These are phyloP conservation scores for Botryotinia narcissicola DNA, from an alignment of 2,329 filamentous ascomycete species.

Conservation along the genomic window DNA sequence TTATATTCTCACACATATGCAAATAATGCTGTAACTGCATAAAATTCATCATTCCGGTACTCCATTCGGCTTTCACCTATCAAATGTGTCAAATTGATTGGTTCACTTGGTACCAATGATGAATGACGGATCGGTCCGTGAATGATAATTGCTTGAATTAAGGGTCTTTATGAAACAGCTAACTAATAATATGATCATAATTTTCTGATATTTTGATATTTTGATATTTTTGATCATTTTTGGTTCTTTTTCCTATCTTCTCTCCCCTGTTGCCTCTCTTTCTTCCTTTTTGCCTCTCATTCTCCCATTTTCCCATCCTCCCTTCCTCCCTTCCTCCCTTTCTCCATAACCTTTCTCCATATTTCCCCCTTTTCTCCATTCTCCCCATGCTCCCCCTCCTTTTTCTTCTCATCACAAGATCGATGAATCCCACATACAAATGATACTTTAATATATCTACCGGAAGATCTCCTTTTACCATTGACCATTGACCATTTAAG, in stretches of 20 bases:
- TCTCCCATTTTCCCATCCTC: too few relatives aligned
- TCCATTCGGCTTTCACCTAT: not conserved
- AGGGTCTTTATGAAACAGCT: not conserved
- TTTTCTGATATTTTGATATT: not conserved
- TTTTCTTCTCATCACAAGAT: slow-evolving; percentile 10
- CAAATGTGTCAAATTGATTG: not conserved
- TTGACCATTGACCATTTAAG: not conserved
- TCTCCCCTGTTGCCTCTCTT: too few relatives aligned
- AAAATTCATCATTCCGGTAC: not conserved
- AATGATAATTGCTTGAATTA: not conserved
- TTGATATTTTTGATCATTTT: not conserved
- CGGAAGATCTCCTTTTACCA: not conserved
- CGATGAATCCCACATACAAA: not conserved
- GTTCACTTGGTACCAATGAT: not conserved
- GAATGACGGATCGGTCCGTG: not conserved
- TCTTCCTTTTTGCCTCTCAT: not conserved
- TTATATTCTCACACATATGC: not conserved
- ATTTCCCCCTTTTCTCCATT: not conserved
- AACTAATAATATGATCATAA: too few relatives aligned
- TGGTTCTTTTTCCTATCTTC: not conserved
- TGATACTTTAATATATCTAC: not conserved
- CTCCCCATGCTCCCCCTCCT: not conserved
- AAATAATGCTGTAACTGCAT: not conserved
- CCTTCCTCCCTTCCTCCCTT: not conserved
- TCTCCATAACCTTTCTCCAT: not conserved